Percentiles rank a stretch among this genome's conserved stretches.
phyloP scores from a whole-genome alignment of 1,284 basidiomycete species.

The Afroboletus lepidellus region DNA sequence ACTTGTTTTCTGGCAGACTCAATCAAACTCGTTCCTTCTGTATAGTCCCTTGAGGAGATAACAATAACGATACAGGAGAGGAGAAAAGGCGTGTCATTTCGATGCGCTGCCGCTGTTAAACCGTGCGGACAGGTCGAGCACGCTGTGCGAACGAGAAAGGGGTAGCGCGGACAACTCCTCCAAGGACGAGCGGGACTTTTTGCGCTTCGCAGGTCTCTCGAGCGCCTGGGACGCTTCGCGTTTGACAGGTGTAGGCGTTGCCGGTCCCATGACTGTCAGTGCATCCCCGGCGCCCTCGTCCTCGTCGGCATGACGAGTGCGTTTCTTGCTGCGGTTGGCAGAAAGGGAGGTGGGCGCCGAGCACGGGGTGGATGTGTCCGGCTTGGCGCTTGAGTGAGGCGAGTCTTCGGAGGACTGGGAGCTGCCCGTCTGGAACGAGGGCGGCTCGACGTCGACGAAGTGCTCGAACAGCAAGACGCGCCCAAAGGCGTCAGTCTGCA shows the following conservation, averaged over 20 bases:
- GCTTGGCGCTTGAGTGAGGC: neutral
- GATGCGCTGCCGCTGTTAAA: neutral
- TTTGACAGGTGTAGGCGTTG: conserved; percentile 3
- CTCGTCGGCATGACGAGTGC: conserved; percentile 9
- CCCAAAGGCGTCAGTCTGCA: conserved; percentile 15
- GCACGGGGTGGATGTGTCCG: neutral
- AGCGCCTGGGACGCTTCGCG: neutral
- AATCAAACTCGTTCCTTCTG: neutral
- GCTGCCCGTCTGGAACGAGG: neutral
- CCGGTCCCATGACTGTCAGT: neutral
- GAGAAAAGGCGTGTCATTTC: neutral
- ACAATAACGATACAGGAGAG: neutral
- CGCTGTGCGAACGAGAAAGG: conserved; percentile 3
- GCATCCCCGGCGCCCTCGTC: neutral
- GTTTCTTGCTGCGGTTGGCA: conserved; percentile 17
- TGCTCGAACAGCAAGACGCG: conserved; percentile 5
- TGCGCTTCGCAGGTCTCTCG: conserved; percentile 17
- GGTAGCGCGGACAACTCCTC: neutral
- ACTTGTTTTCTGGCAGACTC: neutral
- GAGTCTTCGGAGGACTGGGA: conserved; percentile 1
- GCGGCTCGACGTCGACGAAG: neutral
- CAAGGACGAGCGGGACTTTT: conserved; percentile 9
- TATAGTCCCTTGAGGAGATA: conserved; percentile 1
- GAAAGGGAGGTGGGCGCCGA: conserved; percentile 11
- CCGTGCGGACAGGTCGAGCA: conserved; percentile 2